These are phyloP conservation scores for Ophiobolus disseminans DNA, from an alignment of 2,329 filamentous ascomycete genomes.

Conservation along the genomic window DNA sequence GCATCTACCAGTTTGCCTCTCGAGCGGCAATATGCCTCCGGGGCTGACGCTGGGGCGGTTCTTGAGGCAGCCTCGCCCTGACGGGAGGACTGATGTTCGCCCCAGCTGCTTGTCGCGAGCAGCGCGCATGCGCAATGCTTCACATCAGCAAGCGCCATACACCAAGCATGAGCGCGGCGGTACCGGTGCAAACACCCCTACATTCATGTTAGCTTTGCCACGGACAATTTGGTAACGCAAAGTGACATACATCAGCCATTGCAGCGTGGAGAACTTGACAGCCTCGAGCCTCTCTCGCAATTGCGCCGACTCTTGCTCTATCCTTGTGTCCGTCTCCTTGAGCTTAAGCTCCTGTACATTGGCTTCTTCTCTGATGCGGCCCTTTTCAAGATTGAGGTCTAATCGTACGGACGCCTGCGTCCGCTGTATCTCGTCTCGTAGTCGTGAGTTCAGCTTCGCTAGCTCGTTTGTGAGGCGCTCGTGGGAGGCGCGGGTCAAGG, in stretches of 20 bases:
- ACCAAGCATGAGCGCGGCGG: constrained; percentile 70
- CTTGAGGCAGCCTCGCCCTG: constrained; percentile 11
- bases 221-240: not conserved
- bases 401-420: constrained; percentile 92
- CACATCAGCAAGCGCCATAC: constrained; percentile 72
- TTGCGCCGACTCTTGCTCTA: constrained; percentile 94
- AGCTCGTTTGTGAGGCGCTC: constrained; percentile 94
- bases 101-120: not conserved
- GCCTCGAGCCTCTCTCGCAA: constrained; percentile 91
- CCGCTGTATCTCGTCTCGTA: constrained; percentile 91
- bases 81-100: no score
- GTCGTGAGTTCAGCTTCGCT: constrained; percentile 85
- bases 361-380: constrained; percentile 92
- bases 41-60: constrained; percentile 1
- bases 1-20: constrained; percentile 15
- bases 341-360: constrained; percentile 97
- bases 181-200: constrained; percentile 71
- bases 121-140: constrained; percentile 15
- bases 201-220: constrained; percentile 30
- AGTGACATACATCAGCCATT: constrained; percentile 90
- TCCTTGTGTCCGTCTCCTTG: constrained; percentile 97
- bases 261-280: constrained; percentile 96
- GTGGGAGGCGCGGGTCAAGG: constrained; percentile 86
- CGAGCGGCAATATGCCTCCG: constrained; percentile 11
- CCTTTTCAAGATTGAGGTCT: constrained; percentile 96